Evolutionary conservation across 441 rosid species (phyloP).

Genomic region (Euphorbia neoarborescens): DNA sequence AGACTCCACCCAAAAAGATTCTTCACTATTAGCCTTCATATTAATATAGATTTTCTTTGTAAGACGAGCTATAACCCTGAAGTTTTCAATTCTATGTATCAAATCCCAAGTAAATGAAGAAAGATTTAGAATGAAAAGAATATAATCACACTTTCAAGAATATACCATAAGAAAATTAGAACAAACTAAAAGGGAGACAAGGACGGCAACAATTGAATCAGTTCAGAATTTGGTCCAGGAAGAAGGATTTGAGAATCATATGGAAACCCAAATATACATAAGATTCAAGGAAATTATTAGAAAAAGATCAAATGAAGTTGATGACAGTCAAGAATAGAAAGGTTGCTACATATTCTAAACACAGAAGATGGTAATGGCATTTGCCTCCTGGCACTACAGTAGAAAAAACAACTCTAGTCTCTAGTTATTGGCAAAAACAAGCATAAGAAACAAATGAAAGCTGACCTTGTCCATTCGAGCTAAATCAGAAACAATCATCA

Average conservation of each 20-base stretch:
- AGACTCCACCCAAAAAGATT: not conserved
- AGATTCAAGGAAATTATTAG: not conserved
- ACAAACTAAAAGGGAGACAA: not conserved
- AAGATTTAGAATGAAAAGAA: not conserved
- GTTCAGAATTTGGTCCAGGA: not conserved
- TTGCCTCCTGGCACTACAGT: not conserved
- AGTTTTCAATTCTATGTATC: not conserved
- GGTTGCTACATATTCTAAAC: not conserved
- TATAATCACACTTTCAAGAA: not conserved
- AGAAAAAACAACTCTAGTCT: not conserved
- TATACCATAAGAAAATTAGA: not conserved
- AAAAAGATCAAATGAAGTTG: not conserved
- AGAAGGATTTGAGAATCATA: not conserved
- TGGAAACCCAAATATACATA: not conserved
- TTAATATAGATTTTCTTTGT: not conserved
- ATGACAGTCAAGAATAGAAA: not conserved
- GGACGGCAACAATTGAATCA: not conserved
- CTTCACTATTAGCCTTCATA: not conserved
- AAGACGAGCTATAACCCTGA: constrained; percentile 6
- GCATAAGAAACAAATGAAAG: constrained; percentile 10
- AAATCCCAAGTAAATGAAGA: not conserved
- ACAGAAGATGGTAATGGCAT: not conserved
- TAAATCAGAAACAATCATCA: constrained; percentile 91
- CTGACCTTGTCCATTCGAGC: constrained; percentile 94
- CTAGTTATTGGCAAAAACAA: not conserved